Conservation (phyloP, 768 basidiomycete species). For the Lactifluus subvellereus region DNA sequence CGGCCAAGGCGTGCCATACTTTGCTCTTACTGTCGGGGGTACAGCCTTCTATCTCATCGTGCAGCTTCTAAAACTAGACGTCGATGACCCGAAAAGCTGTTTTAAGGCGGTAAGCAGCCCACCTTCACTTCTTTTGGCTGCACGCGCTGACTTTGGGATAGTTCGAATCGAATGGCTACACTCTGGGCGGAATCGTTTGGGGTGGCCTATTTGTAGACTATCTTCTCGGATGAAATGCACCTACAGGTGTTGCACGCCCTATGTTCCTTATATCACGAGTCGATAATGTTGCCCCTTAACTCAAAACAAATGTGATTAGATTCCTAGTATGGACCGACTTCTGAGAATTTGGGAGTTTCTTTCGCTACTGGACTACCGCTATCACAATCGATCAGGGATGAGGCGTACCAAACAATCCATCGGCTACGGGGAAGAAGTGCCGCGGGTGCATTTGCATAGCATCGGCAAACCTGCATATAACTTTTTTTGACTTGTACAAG, state of each 20-base stretch:
- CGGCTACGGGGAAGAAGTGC: too few species aligned
- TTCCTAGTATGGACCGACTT: too few species aligned
- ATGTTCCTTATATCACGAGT: too few species aligned
- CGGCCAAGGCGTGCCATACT: constrained; percentile 23
- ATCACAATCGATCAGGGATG: too few species aligned
- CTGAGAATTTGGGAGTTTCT: too few species aligned
- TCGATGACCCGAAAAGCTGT: constrained; percentile 10
- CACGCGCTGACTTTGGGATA: background rate
- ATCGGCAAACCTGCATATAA: too few species aligned
- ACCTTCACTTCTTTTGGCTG: background rate
- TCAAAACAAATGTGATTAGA: too few species aligned
- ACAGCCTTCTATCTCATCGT: background rate
- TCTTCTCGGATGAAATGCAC: background rate
- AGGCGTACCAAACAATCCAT: too few species aligned
- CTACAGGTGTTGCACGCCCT: constrained; percentile 18
- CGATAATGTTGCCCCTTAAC: too few species aligned
- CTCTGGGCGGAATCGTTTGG: constrained; percentile 9
- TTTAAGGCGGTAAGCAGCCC: background rate
- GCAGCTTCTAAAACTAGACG: constrained; percentile 12
- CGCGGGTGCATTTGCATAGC: too few species aligned
- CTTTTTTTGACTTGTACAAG: too few species aligned
- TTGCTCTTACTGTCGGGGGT: constrained; percentile 9
- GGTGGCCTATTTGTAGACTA: constrained; percentile 13
- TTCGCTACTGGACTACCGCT: too few species aligned
- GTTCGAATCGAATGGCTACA: constrained; percentile 16